phyloP scores from a whole-genome alignment of 2,329 filamentous ascomycete genomes.

The Colletotrichum plurivorum region DNA sequence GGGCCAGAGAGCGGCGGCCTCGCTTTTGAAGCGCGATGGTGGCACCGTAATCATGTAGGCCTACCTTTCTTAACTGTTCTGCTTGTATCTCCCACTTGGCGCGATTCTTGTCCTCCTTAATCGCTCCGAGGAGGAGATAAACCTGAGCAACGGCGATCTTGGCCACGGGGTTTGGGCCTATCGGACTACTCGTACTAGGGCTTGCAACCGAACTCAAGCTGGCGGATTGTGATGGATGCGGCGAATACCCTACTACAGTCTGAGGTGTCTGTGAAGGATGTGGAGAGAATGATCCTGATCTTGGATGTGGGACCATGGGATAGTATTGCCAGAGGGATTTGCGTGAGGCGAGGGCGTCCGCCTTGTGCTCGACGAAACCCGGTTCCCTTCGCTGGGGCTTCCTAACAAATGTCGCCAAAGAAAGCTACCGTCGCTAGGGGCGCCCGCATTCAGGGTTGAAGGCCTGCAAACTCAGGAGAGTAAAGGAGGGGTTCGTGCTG shows the following conservation, averaged over 20 bases:
- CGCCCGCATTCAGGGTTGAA: slow-evolving; percentile 17
- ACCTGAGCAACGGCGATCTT: slow-evolving; percentile 97
- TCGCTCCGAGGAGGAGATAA: slow-evolving; percentile 91
- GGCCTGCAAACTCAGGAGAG: too few species aligned
- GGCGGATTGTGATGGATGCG: slow-evolving; percentile 70
- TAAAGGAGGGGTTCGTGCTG: too few species aligned
- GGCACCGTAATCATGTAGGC: slow-evolving; percentile 43
- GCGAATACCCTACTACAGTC: slow-evolving; percentile 69
- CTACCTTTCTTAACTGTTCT: slow-evolving; percentile 92
- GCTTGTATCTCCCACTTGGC: slow-evolving; percentile 93
- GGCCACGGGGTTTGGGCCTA: slow-evolving; percentile 77
- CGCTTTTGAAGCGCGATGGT: slow-evolving; percentile 11
- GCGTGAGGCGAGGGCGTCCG: slow-evolving; percentile 36
- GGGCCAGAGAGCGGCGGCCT: slow-evolving; percentile 1
- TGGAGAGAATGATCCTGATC: slow-evolving; percentile 76
- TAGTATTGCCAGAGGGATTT: slow-evolving; percentile 24
- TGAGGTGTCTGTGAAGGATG: slow-evolving; percentile 71
- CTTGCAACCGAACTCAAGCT: slow-evolving; percentile 72
- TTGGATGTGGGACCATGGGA: slow-evolving; percentile 72
- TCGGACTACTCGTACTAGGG: slow-evolving; percentile 74
- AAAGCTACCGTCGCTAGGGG: slow-evolving; percentile 15
- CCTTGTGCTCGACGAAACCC: slow-evolving; percentile 30
- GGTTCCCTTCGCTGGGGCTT: slow-evolving; percentile 32
- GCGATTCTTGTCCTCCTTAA: slow-evolving; percentile 93
- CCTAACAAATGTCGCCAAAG: slow-evolving; percentile 23